Percentiles rank a stretch among this genome's conserved stretches.
phyloP scores from a whole-genome alignment of 306 rosid species.

The Coriaria nepalensis region DNA sequence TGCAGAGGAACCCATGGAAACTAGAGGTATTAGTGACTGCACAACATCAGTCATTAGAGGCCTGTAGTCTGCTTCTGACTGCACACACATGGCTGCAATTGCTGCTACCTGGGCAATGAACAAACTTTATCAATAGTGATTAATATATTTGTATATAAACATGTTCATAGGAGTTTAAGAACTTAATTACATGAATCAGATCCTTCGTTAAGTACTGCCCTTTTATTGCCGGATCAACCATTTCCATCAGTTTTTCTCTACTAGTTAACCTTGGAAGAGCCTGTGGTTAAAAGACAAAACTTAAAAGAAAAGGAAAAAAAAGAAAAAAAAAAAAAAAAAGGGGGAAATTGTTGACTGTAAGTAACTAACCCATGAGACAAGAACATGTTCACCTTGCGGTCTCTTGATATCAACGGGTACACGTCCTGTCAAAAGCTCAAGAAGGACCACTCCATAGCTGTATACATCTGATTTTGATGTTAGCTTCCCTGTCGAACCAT shows the following conservation, averaged over 20 bases:
- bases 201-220: constrained; percentile 82
- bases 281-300: constrained; percentile 17
- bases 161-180: constrained; percentile 1
- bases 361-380: constrained; percentile 82
- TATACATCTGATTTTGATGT: constrained; percentile 91
- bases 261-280: constrained; percentile 87
- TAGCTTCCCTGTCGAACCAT: constrained; percentile 76
- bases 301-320: neutral
- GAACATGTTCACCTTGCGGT: constrained; percentile 80
- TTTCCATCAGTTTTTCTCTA: constrained; percentile 67
- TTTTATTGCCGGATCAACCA: constrained; percentile 76
- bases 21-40: constrained; percentile 73
- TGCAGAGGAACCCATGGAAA: constrained; percentile 24
- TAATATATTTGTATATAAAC: neutral
- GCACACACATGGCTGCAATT: constrained; percentile 97
- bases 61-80: constrained; percentile 91
- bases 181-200: constrained; percentile 57
- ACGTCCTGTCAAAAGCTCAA: constrained; percentile 87
- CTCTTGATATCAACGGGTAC: constrained; percentile 74
- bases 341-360: constrained; percentile 2
- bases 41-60: constrained; percentile 92
- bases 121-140: neutral
- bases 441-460: constrained; percentile 88
- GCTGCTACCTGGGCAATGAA: constrained; percentile 52
- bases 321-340: neutral